A percentile compares a stretch with the other conserved stretches of the same genome.
Conservation (phyloP, 352 stramenopile species). For the Phytophthora syringae region DNA sequence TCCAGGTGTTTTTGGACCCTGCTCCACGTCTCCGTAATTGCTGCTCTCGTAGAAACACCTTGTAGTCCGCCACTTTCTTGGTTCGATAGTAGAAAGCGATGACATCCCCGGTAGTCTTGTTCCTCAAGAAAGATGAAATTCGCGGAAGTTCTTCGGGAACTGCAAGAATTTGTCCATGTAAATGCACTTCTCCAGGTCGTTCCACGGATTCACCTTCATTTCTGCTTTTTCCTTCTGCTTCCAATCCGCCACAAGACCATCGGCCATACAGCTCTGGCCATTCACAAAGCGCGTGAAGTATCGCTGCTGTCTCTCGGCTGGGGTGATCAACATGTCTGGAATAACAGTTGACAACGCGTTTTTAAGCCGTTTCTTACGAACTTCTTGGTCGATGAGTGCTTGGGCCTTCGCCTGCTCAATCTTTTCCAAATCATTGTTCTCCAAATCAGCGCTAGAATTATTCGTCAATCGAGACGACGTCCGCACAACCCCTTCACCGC, state of each 20-base stretch:
- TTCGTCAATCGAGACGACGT: constrained; percentile 87
- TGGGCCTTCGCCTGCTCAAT: constrained; percentile 82
- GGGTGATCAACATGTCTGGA: constrained; percentile 83
- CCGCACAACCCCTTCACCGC: constrained; percentile 49
- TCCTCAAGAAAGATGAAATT: constrained; percentile 94
- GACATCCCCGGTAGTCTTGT: constrained; percentile 97
- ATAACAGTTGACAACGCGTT: constrained; percentile 85
- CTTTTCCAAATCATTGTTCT: constrained; percentile 83
- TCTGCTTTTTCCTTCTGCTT: constrained; percentile 71
- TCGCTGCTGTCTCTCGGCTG: constrained; percentile 53
- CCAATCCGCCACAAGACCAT: constrained; percentile 68
- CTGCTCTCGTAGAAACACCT: constrained; percentile 91
- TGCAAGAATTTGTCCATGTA: constrained; percentile 99
- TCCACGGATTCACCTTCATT: constrained; percentile 95
- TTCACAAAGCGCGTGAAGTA: constrained; percentile 62
- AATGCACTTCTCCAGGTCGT: constrained; percentile 99
- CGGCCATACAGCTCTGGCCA: constrained; percentile 69
- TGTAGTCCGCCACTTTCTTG: constrained; percentile 98
- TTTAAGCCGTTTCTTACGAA: constrained; percentile 84
- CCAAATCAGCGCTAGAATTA: constrained; percentile 80
- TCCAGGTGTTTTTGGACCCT: constrained; percentile 90
- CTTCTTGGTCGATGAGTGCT: constrained; percentile 79
- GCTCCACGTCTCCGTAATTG: constrained; percentile 82
- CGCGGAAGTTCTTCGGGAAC: constrained; percentile 99
- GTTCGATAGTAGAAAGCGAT: constrained; percentile 98